Percentiles rank a stretch among this genome's conserved stretches.
These are phyloP conservation scores for Anastatica hierochuntica DNA, from an alignment of 345 rosid genomes.

Conservation along the genomic window DNA sequence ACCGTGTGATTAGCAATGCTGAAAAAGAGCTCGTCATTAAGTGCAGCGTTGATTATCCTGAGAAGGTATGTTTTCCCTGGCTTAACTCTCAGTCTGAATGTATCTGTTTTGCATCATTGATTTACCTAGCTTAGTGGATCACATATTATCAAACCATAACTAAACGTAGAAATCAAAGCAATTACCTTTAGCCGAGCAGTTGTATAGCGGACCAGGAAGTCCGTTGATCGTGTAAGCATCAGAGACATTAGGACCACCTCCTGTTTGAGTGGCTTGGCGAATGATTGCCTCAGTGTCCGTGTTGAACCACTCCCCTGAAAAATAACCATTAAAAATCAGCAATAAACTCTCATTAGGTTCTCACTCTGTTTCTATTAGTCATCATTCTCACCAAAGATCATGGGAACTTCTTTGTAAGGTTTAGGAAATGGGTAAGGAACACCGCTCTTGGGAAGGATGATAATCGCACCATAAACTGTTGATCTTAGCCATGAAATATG, in stretches of 20 bases:
- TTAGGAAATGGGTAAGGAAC: slow-evolving; percentile 62
- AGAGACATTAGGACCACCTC: slow-evolving; percentile 77
- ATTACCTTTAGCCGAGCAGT: slow-evolving; percentile 64
- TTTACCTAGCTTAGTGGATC: background rate
- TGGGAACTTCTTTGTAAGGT: slow-evolving; percentile 68
- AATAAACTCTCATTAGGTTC: background rate
- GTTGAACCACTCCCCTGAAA: slow-evolving; percentile 75
- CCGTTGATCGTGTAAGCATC: slow-evolving; percentile 76
- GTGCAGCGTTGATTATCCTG: slow-evolving; percentile 32
- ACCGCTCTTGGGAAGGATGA: slow-evolving; percentile 57
- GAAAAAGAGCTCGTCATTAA: slow-evolving; percentile 32
- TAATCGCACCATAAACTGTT: slow-evolving; percentile 57
- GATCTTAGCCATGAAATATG: slow-evolving; percentile 74
- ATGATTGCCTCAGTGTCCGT: slow-evolving; percentile 60
- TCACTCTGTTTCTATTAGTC: background rate
- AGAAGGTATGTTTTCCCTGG: slow-evolving; percentile 34
- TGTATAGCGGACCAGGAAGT: slow-evolving; percentile 67
- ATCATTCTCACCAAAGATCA: slow-evolving; percentile 43
- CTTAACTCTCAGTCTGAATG: slow-evolving; percentile 30
- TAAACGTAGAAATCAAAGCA: slow-evolving; percentile 1
- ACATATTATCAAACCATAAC: background rate
- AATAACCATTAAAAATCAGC: slow-evolving; percentile 4
- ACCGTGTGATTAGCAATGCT: slow-evolving; percentile 31
- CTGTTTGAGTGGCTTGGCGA: slow-evolving; percentile 55
- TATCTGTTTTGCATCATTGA: slow-evolving; percentile 22